phyloP scores from a whole-genome alignment of 371 early-diverging fungal species.

The Umbelopsis sp. region DNA sequence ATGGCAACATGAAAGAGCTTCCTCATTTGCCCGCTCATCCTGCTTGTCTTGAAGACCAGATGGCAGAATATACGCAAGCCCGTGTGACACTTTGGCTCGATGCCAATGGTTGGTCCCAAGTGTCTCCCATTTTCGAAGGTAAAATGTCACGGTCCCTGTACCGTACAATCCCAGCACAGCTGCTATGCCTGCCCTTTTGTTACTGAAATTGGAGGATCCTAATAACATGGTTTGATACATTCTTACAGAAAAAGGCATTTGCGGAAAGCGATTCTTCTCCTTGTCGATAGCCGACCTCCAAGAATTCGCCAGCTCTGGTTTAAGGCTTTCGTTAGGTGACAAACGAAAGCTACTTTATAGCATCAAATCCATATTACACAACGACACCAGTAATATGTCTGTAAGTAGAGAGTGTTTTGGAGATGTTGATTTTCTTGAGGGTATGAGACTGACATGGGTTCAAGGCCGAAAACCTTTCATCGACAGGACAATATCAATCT shows the following conservation, averaged over 20 bases:
- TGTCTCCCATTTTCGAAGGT: constrained; percentile 48
- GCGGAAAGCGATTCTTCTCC: constrained; percentile 41
- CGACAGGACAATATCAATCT: neutral
- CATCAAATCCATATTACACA: constrained; percentile 37
- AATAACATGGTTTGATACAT: neutral
- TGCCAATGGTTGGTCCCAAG: constrained; percentile 48
- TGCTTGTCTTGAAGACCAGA: constrained; percentile 5
- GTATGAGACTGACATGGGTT: neutral
- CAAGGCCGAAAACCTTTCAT: constrained; percentile 15
- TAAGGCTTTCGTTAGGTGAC: constrained; percentile 45
- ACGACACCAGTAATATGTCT: constrained; percentile 21
- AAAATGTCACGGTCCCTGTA: constrained; percentile 19
- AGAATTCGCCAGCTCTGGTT: constrained; percentile 28
- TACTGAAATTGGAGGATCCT: constrained; percentile 8
- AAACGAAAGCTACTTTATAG: constrained; percentile 51
- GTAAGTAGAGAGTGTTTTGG: neutral
- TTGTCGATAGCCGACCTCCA: constrained; percentile 48
- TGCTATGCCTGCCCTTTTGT: no score
- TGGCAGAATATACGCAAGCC: constrained; percentile 14
- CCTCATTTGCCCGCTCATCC: constrained; percentile 7
- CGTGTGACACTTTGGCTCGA: constrained; percentile 43
- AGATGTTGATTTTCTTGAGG: neutral
- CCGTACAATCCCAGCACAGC: neutral
- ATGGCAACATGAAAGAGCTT: constrained; percentile 18
- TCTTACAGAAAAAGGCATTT: constrained; percentile 36